Evolutionary conservation across 441 rosid species (phyloP).

Genomic region (Adansonia gregorii): DNA sequence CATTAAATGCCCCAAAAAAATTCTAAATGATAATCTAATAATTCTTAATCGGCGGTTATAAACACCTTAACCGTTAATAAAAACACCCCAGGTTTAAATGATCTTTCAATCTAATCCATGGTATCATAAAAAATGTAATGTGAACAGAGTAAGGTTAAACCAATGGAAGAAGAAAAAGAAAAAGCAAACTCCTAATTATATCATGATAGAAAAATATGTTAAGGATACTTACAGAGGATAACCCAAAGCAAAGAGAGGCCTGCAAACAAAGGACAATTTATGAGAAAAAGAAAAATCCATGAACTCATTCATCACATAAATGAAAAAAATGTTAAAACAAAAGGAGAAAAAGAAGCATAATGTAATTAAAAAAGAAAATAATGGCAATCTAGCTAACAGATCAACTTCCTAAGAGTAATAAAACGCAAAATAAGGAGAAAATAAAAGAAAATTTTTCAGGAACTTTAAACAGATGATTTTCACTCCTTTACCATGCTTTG

Average conservation of each 20-base stretch:
- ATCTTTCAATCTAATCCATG: constrained; percentile 13
- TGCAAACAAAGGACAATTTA: constrained; percentile 11
- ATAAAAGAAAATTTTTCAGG: neutral
- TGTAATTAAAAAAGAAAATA: neutral
- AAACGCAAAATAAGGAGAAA: neutral
- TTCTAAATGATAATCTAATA: too few relatives aligned
- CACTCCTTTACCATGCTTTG: neutral
- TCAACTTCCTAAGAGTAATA: neutral
- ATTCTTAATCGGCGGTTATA: too few relatives aligned
- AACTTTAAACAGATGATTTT: neutral
- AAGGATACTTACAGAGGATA: constrained; percentile 41
- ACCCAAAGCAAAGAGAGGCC: constrained; percentile 40
- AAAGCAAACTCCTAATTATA: neutral
- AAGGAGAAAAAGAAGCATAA: neutral
- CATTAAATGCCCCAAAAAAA: too few relatives aligned
- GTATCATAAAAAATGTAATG: neutral
- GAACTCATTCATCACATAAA: neutral
- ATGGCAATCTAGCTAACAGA: neutral
- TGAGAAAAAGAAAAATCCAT: neutral
- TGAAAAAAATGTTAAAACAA: neutral
- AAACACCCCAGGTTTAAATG: neutral
- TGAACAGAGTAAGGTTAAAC: neutral
- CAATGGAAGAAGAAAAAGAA: neutral
- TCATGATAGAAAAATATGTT: neutral
- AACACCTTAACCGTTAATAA: neutral